Evolutionary conservation across 2,329 filamentous ascomycete species (phyloP).

Genomic region (Didymella pinodella): DNA sequence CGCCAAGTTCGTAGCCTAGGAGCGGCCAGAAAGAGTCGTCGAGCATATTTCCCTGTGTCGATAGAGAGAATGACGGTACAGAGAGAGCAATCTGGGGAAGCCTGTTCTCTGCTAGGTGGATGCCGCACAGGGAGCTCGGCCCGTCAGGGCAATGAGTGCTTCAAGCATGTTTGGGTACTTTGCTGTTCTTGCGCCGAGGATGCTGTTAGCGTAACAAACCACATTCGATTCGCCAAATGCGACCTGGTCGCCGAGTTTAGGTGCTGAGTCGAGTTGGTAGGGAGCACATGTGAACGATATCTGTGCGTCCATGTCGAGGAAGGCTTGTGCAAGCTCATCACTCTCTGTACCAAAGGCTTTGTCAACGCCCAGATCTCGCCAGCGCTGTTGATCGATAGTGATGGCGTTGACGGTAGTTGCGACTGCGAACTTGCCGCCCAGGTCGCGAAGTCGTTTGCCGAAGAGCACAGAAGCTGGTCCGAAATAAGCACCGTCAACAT

Average conservation of each 20-base stretch:
- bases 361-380: slow-evolving; percentile 51
- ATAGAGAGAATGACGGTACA: neutral
- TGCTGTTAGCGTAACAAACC: slow-evolving; percentile 58
- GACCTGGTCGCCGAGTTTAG: slow-evolving; percentile 51
- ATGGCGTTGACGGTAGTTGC: slow-evolving; percentile 56
- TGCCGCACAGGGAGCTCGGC: slow-evolving; percentile 46
- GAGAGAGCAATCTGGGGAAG: slow-evolving; percentile 11
- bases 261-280: slow-evolving; percentile 51
- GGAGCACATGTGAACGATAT: slow-evolving; percentile 57
- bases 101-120: slow-evolving; percentile 38
- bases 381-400: slow-evolving; percentile 54
- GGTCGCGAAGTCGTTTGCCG: slow-evolving; percentile 46
- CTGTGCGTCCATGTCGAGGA: slow-evolving; percentile 53
- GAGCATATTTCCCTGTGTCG: neutral
- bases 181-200: slow-evolving; percentile 55
- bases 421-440: slow-evolving; percentile 50
- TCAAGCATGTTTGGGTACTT: slow-evolving; percentile 59
- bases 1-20: slow-evolving; percentile 52
- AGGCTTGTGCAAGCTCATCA: slow-evolving; percentile 49
- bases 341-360: slow-evolving; percentile 41
- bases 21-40: slow-evolving; percentile 53
- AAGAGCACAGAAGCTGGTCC: slow-evolving; percentile 52
- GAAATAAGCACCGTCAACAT: slow-evolving; percentile 57
- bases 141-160: slow-evolving; percentile 55
- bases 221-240: slow-evolving; percentile 59